phyloP scores from a whole-genome alignment of 148 eudicot genomes.

The Rhododendron henanense region DNA sequence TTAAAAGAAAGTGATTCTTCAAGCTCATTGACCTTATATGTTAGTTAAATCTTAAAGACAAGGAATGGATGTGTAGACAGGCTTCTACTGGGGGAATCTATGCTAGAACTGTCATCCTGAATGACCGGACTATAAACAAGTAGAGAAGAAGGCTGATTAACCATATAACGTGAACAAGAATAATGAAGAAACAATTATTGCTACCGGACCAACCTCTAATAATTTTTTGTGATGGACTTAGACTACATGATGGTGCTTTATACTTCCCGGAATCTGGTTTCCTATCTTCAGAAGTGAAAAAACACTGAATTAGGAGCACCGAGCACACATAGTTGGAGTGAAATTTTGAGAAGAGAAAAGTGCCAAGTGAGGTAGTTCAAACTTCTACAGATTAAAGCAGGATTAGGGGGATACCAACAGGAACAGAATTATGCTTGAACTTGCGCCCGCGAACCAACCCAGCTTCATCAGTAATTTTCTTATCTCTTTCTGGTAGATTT shows the following conservation, averaged over 20 bases:
- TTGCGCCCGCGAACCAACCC: slow-evolving; percentile 20
- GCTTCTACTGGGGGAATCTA: neutral
- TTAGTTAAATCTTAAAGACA: neutral
- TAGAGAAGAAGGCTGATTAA: neutral
- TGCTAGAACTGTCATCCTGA: neutral
- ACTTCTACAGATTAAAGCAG: neutral
- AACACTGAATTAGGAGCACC: slow-evolving; percentile 12
- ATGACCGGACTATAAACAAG: neutral
- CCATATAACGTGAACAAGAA: neutral
- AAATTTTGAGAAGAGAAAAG: neutral
- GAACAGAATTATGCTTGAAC: slow-evolving; percentile 20
- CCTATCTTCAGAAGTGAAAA: slow-evolving; percentile 20
- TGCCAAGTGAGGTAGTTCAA: neutral
- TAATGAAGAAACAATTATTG: slow-evolving; percentile 1
- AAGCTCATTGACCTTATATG: neutral
- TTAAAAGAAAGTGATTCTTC: neutral
- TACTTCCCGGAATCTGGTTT: slow-evolving; percentile 28
- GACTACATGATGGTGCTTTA: slow-evolving; percentile 30
- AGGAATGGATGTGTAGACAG: neutral
- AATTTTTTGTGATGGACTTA: slow-evolving; percentile 80
- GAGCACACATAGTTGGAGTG: neutral
- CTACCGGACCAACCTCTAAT: slow-evolving; percentile 54
- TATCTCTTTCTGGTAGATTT: slow-evolving; percentile 24
- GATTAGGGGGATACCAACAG: slow-evolving; percentile 23
- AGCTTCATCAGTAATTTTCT: slow-evolving; percentile 24